Evolutionary conservation across 495 filamentous ascomycete genomes (phyloP).

Genomic region (Penicillium nucicola): DNA sequence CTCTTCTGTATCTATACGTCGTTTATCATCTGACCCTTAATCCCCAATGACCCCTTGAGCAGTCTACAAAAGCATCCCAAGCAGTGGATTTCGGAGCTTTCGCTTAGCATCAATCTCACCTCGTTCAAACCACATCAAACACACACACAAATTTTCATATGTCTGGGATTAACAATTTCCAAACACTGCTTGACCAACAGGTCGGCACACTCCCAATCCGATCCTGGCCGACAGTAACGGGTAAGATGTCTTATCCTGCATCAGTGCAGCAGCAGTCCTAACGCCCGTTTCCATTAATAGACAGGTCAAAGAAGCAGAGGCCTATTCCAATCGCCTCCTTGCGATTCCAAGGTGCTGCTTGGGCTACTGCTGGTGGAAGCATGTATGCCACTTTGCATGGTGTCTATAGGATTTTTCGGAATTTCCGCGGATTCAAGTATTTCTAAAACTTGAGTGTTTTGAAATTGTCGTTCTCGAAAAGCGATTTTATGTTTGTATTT

Average conservation of each 20-base stretch:
- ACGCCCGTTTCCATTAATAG: background rate
- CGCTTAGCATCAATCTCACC: background rate
- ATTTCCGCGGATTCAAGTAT: slow-evolving; percentile 30
- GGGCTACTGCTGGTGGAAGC: slow-evolving; percentile 29
- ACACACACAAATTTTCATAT: slow-evolving; percentile 8
- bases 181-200: slow-evolving; percentile 19
- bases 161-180: slow-evolving; percentile 10
- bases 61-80: background rate
- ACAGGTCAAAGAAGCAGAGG: slow-evolving; percentile 5
- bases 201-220: slow-evolving; percentile 13
- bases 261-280: background rate
- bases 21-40: background rate
- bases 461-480: no score
- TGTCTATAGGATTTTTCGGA: slow-evolving; percentile 26
- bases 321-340: slow-evolving; percentile 21
- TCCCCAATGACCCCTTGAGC: background rate
- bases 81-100: no score
- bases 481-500: no score
- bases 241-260: background rate
- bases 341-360: slow-evolving; percentile 28
- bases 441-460: no score
- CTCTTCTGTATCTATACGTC: background rate
- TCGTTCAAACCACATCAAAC: background rate
- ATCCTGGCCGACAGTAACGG: slow-evolving; percentile 3
- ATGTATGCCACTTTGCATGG: slow-evolving; percentile 31